Evolutionary conservation across 2,329 filamentous ascomycete genomes (phyloP), one percentile per base, ranked within the genome.

Genomic region (Zalaria sp.): DNA sequence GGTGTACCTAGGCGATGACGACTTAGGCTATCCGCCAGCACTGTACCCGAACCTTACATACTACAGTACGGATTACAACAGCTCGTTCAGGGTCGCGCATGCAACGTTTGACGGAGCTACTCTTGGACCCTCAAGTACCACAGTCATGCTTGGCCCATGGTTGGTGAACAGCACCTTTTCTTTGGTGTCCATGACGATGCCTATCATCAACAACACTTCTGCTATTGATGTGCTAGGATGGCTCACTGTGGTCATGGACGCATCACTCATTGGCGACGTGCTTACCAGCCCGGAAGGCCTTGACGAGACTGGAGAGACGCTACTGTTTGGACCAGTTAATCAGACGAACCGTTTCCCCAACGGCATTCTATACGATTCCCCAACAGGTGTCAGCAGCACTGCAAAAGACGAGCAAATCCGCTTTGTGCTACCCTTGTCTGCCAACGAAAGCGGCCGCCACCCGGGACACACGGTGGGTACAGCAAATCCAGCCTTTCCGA

Each of bases 11-110:
- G 77, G 81, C 38, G 73, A 85, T 47, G 54, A 60, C 2, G 45
- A 46, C 3, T 61, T 69, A n/a, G 85, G 84, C 34, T 93, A 81
- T 49, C 83, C 86, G 7, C 67, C 78, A 0, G 58, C 62, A 3
- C 69, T 93, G 3, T 93, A 86, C 54, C 87, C 87, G 1, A 87
- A 87, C 51, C 71, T 93, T 44, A 83, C 79, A 0, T 85, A 84
- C 53, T 51, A 56, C 8, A 47, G 58, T 1, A 57, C 58, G 8
- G 45, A 49, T 2, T 45, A 57, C 38, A 60, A 63, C 48, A 50
- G 38, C 34, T 62, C 60, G 6, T 57, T 55, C 39, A 56, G 56
- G 7, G 44, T 49, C 3, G 58, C 57, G 3, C 51, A 52, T 8
- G 71, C 67, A 3, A 55, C 55, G 3, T 68, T 62, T 42, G 50